These are phyloP conservation scores for Cladorrhinum sp. DNA, from an alignment of 2,329 filamentous ascomycete genomes.

Conservation along the genomic window DNA sequence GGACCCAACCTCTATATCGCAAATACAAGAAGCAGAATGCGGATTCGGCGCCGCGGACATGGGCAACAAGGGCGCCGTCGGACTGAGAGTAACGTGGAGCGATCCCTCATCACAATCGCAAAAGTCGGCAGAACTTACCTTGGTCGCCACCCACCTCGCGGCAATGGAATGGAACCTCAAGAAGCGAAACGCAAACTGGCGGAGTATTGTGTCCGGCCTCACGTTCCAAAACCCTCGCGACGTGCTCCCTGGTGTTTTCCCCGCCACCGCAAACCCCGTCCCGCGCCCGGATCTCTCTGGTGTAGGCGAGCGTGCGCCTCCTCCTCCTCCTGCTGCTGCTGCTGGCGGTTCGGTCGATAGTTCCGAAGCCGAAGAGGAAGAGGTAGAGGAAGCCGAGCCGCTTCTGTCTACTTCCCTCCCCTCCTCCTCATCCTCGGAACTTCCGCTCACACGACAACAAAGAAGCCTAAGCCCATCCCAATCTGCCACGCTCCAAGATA, in stretches of 20 bases:
- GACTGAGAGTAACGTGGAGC: slow-evolving; percentile 64
- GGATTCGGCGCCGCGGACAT: slow-evolving; percentile 84
- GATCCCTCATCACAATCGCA: slow-evolving; percentile 36
- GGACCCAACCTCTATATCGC: slow-evolving; percentile 56
- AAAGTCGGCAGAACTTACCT: slow-evolving; percentile 65
- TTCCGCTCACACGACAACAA: slow-evolving; percentile 10
- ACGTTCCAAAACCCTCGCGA: slow-evolving; percentile 64
- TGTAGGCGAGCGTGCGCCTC: slow-evolving; percentile 15
- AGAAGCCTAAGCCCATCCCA: not conserved
- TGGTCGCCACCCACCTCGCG: slow-evolving; percentile 83
- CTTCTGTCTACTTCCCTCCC: slow-evolving; percentile 15
- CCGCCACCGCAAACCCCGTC: not conserved
- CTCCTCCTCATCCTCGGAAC: not conserved
- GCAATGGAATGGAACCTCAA: slow-evolving; percentile 78
- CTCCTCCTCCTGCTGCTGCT: slow-evolving; percentile 4
- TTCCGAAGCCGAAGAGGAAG: slow-evolving; percentile 24
- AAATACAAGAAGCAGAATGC: slow-evolving; percentile 74
- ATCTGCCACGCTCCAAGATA: slow-evolving; percentile 42
- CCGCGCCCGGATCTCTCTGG: slow-evolving; percentile 22
- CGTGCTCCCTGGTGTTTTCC: slow-evolving; percentile 32
- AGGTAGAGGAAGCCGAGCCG: slow-evolving; percentile 11
- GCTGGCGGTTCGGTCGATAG: slow-evolving; percentile 17
- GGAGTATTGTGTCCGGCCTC: slow-evolving; percentile 72
- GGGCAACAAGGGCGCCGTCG: slow-evolving; percentile 94
- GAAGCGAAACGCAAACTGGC: slow-evolving; percentile 84